These are phyloP conservation scores for Fusarium dimerum DNA, from an alignment of 2,329 filamentous ascomycete genomes.

Conservation along the genomic window DNA sequence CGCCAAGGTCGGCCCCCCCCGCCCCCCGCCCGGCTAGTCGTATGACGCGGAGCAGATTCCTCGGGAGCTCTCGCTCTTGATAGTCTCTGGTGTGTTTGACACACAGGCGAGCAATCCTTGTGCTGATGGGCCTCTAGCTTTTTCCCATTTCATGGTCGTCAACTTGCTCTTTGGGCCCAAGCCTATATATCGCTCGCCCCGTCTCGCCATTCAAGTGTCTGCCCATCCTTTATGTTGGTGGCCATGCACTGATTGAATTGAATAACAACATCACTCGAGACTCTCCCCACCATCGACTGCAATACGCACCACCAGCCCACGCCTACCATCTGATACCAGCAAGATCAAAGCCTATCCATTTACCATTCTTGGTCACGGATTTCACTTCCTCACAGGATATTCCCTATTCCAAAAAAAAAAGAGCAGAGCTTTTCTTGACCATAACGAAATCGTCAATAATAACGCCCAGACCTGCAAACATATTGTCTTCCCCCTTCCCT, in stretches of 20 bases:
- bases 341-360: no score
- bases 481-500: no score
- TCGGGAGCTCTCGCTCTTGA: conserved; percentile 29
- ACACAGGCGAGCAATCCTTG: conserved; percentile 11
- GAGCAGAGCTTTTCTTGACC: no score
- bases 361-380: conserved; percentile 6
- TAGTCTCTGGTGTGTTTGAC: conserved; percentile 16
- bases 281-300: conserved; percentile 26
- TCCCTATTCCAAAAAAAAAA: no score
- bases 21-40: conserved; percentile 27
- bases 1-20: conserved; percentile 31
- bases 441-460: no score
- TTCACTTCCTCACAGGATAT: conserved; percentile 5
- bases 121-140: conserved; percentile 1
- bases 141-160: conserved; percentile 1
- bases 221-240: conserved; percentile 25
- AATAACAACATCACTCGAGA: conserved; percentile 30
- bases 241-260: conserved; percentile 24
- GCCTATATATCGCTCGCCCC: conserved; percentile 34
- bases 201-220: conserved; percentile 31
- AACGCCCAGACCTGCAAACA: no score
- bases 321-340: conserved; percentile 26
- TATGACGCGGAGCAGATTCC: conserved; percentile 30
- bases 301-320: conserved; percentile 26
- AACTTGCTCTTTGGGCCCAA: conserved; percentile 14